Base-by-base conservation (phyloP, 371 early-diverging fungal genomes). In the Gilbertella persicaria region DNA sequence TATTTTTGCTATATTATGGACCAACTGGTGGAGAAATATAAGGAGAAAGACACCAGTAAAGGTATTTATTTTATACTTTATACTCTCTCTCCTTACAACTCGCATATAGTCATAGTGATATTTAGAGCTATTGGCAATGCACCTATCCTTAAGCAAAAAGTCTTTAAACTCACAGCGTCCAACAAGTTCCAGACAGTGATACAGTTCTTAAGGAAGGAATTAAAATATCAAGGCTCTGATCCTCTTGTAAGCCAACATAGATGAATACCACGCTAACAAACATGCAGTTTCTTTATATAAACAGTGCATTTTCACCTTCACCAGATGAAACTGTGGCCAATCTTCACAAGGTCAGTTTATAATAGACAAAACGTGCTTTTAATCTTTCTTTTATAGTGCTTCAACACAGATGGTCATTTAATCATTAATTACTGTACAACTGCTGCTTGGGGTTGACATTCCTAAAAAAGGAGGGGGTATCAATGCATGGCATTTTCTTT, bases 301-400 rank as follows among this genome's bases (percentile, higher is more conserved):
- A 94, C 64, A 89, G 90, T 59, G 89, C 94, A 12, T 96, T 96
- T 69, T 85, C 94, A 3, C 96, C 96, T n/a, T 84, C 95, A 28
- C 95, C 96, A 4, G 96, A 96, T 63, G 96, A 95, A 66, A 78
- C 83, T 20, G 83, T 96, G 8, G 74, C 80, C 14, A 94, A 89
- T 63, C 62, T 96, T 39, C 82, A 79, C 66, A 89, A 89, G 80
- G 92, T 93, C 77, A 41, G 47, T 9, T 8, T 33, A 33, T 33
- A 12, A 3, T 2, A 42, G 17, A 36, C 2, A 21, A 28, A 29
- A 33, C 10, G 28, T 42, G 20, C 42, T 19, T 12, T 52, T 36
- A 17, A 41, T 49, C 33, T 49, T 55, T 40, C 28, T 33, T 24
- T 23, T 19, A 28, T 63, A 92, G 86, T 91, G 89, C 55, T 94